A percentile compares a stretch with the other conserved stretches of the same genome.
These are phyloP conservation scores for Lycium barbarum DNA, from an alignment of 257 asterid genomes.

Conservation along the genomic window DNA sequence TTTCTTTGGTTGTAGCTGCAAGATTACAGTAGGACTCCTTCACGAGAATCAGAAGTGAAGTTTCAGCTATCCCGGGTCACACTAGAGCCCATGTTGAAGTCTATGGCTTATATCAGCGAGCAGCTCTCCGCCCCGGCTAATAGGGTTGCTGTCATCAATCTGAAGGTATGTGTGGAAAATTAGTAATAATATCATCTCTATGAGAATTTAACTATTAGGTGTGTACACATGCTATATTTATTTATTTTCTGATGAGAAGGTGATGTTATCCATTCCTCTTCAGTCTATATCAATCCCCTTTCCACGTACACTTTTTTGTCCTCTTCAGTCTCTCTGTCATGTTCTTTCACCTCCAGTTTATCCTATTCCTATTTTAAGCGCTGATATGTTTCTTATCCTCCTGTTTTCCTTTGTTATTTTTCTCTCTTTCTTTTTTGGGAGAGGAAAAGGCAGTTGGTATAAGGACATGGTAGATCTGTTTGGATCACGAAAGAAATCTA, in stretches of 20 bases:
- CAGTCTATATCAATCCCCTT: neutral
- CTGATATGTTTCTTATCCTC: neutral
- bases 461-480: conserved; percentile 18
- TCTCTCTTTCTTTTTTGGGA: neutral
- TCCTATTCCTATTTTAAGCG: neutral
- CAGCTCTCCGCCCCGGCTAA: conserved; percentile 82
- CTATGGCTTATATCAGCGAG: conserved; percentile 90
- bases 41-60: conserved; percentile 80
- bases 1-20: conserved; percentile 62
- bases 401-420: conserved; percentile 1
- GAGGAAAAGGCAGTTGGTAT: conserved; percentile 8
- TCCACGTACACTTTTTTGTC: neutral
- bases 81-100: conserved; percentile 86
- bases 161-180: conserved; percentile 63
- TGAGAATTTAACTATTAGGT: neutral
- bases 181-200: neutral
- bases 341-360: neutral
- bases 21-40: conserved; percentile 66
- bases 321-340: neutral
- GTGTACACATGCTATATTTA: neutral
- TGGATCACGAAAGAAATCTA: neutral
- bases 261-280: neutral
- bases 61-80: conserved; percentile 76
- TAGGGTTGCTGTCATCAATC: conserved; percentile 84
- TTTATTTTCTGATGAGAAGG: neutral